phyloP scores from a whole-genome alignment of 176 grass and related monocot species.

The Dendrocalamus sinicus region DNA sequence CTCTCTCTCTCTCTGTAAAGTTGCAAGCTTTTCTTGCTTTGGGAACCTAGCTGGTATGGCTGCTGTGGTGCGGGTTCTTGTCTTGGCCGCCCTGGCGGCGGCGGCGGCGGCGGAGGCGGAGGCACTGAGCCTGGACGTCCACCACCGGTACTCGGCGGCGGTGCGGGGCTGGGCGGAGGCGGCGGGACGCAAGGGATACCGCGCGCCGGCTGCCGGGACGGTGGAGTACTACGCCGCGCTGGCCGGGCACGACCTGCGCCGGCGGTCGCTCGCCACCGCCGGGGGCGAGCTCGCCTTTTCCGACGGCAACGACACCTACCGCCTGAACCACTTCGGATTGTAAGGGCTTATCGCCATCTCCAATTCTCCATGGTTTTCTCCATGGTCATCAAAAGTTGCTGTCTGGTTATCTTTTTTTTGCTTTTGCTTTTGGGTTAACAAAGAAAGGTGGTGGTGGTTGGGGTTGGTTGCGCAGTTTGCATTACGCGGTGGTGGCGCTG shows the following conservation, averaged over 20 bases:
- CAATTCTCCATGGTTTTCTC: not conserved
- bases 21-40: not conserved
- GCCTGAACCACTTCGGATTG: slow-evolving; percentile 67
- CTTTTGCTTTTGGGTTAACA: slow-evolving; percentile 40
- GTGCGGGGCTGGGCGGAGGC: slow-evolving; percentile 67
- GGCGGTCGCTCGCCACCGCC: slow-evolving; percentile 50
- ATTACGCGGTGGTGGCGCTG: slow-evolving; percentile 78
- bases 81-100: not conserved
- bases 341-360: slow-evolving; percentile 28
- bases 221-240: slow-evolving; percentile 72
- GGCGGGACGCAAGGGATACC: slow-evolving; percentile 29
- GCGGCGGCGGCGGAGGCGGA: slow-evolving; percentile 39
- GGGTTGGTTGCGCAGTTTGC: slow-evolving; percentile 64
- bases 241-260: slow-evolving; percentile 69
- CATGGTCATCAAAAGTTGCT: not conserved
- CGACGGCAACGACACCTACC: slow-evolving; percentile 68
- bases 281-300: slow-evolving; percentile 56
- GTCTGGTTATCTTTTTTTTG: not conserved
- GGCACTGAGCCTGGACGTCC: slow-evolving; percentile 71
- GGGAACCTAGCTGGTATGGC: slow-evolving; percentile 6
- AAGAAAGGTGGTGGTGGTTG: slow-evolving; percentile 32
- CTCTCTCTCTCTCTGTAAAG: slow-evolving; percentile 11
- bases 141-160: slow-evolving; percentile 80
- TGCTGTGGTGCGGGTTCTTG: slow-evolving; percentile 34
- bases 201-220: slow-evolving; percentile 60